Conservation (phyloP, 2,329 filamentous ascomycete genomes). For the Diplodia corticola region DNA sequence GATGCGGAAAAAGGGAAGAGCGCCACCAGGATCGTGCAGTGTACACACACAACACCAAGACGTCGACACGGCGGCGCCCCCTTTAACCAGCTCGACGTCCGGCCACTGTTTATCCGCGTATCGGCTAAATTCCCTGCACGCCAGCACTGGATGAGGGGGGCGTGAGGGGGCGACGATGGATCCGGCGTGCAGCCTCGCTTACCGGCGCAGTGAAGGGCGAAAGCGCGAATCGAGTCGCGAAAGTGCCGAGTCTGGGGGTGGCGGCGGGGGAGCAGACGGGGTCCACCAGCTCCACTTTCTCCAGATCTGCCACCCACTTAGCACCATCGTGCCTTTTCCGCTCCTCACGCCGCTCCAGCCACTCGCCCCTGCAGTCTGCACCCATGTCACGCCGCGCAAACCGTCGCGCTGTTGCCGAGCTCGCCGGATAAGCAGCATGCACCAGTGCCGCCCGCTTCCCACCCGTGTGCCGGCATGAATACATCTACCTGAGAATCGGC, state of each 20-base stretch:
- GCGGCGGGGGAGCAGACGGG: background rate
- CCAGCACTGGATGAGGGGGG: background rate
- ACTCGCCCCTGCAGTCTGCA: background rate
- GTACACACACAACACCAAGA: background rate
- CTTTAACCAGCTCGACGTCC: conserved; percentile 6
- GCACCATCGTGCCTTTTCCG: background rate
- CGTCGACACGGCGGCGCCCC: background rate
- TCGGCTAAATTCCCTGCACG: conserved; percentile 7
- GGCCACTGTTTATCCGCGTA: conserved; percentile 13
- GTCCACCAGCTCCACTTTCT: conserved; percentile 14
- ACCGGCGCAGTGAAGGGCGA: background rate
- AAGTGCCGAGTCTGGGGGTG: conserved; percentile 9
- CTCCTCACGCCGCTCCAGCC: conserved; percentile 3
- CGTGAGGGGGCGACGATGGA: background rate
- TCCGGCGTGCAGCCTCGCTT: background rate
- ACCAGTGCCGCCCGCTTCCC: background rate
- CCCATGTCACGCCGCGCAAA: background rate
- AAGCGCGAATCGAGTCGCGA: background rate
- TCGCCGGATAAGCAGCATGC: background rate
- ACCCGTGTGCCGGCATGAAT: background rate
- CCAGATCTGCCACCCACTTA: conserved; percentile 4
- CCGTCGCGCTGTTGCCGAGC: background rate
- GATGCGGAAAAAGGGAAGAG: background rate
- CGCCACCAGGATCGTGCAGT: background rate
- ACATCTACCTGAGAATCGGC: background rate